phyloP scores from a whole-genome alignment of 768 basidiomycete genomes.

The Grammothele lineata region DNA sequence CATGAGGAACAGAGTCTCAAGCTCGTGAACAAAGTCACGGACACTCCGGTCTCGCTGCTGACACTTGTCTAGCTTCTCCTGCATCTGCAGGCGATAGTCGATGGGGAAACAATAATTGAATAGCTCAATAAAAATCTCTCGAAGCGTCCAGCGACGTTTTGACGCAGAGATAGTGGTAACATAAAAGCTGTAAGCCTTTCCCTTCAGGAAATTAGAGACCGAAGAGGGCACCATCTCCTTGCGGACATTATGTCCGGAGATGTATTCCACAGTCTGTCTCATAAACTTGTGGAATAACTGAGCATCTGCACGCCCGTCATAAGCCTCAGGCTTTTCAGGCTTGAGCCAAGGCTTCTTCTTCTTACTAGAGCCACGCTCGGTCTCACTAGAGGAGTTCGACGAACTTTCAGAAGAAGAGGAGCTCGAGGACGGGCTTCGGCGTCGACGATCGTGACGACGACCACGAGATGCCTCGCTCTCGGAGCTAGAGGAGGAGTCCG shows the following conservation, averaged over 20 bases:
- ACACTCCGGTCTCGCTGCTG: conserved; percentile 28
- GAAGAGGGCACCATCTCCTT: not conserved
- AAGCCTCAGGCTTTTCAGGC: conserved; percentile 10
- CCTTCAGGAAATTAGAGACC: conserved; percentile 25
- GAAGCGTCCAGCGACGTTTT: conserved; percentile 12
- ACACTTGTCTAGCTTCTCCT: conserved; percentile 18
- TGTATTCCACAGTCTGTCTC: conserved; percentile 8
- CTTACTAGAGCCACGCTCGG: not conserved
- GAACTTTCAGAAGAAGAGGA: not conserved
- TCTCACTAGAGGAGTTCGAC: not conserved
- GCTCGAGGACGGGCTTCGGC: not conserved
- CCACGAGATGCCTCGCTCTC: too few species aligned
- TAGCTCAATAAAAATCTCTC: conserved; percentile 11
- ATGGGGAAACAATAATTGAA: conserved; percentile 25
- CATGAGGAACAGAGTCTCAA: conserved; percentile 31
- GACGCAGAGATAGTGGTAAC: conserved; percentile 17
- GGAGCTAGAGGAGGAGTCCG: too few species aligned
- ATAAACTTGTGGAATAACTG: conserved; percentile 14
- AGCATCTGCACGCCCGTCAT: conserved; percentile 8
- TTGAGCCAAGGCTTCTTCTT: conserved; percentile 4
- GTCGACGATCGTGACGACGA: not conserved
- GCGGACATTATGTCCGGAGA: not conserved
- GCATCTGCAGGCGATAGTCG: conserved; percentile 22
- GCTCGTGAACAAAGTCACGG: conserved; percentile 29
- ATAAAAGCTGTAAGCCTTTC: conserved; percentile 26